Evolutionary conservation across 176 grass and related monocot species (phyloP).

Genomic region (Juncus effusus): DNA sequence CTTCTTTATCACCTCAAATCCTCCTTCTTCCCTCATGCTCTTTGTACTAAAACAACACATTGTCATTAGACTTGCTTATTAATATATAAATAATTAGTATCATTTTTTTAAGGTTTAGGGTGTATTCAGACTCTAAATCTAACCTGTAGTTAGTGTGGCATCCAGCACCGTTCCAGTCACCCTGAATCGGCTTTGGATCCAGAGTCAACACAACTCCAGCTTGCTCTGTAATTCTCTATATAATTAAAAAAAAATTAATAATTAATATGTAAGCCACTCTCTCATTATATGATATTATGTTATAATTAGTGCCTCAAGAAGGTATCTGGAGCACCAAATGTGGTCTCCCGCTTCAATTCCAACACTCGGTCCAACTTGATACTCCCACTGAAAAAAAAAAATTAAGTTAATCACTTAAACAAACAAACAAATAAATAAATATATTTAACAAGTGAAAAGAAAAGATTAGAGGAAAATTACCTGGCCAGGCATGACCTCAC

Average conservation of each 20-base stretch:
- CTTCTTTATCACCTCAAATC: conserved; percentile 87
- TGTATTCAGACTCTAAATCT: not conserved
- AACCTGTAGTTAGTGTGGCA: conserved; percentile 99
- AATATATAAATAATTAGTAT: not conserved
- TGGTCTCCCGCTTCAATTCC: conserved; percentile 96
- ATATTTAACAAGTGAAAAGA: not conserved
- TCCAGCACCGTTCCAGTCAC: conserved; percentile 99
- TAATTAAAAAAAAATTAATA: conserved; percentile 30
- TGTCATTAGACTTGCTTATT: too few relatives aligned
- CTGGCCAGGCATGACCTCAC: conserved; percentile 99
- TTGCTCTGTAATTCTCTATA: conserved; percentile 98
- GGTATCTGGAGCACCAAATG: conserved; percentile 93
- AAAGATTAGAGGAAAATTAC: conserved; percentile 23
- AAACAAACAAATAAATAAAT: conserved; percentile 10
- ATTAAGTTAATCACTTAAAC: conserved; percentile 27
- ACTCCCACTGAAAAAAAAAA: conserved; percentile 85
- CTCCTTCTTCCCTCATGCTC: conserved; percentile 87
- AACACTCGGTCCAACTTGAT: conserved; percentile 97
- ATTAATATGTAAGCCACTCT: too few relatives aligned
- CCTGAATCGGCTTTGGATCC: conserved; percentile 99
- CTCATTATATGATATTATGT: too few relatives aligned
- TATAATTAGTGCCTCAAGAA: conserved; percentile 70
- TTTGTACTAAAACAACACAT: conserved; percentile 64
- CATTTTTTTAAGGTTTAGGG: not conserved
- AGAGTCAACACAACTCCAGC: conserved; percentile 89